phyloP scores from a whole-genome alignment of 345 rosid genomes.

The Nephelium lappaceum region DNA sequence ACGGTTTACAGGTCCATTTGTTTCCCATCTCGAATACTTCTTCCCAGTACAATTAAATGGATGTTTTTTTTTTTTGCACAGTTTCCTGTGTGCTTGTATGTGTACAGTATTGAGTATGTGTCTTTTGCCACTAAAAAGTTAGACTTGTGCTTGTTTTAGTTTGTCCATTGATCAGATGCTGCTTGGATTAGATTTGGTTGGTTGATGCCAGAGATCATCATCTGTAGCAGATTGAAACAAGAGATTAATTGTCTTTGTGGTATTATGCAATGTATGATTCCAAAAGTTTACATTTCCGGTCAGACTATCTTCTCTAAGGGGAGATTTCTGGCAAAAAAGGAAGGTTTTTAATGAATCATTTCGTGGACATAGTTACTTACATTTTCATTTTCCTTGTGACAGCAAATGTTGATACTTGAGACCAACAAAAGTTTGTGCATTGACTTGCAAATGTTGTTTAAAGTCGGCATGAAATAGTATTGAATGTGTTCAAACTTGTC shows the following conservation, averaged over 20 bases:
- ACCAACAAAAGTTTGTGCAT: neutral
- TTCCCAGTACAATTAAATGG: constrained; percentile 1
- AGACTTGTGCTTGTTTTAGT: neutral
- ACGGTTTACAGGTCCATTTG: constrained; percentile 10
- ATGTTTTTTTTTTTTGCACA: neutral
- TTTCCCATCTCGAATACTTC: neutral
- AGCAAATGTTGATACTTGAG: neutral
- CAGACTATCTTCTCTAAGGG: neutral
- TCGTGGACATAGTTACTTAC: too few relatives aligned
- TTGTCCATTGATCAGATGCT: neutral
- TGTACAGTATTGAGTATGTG: neutral
- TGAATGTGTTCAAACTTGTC: neutral
- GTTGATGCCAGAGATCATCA: neutral
- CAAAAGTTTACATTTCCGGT: neutral
- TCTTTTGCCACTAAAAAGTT: neutral
- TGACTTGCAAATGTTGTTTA: neutral
- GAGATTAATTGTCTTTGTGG: neutral
- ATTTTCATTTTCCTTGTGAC: neutral
- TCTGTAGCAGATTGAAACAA: neutral
- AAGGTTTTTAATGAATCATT: neutral
- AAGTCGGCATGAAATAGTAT: neutral
- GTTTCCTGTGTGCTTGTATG: neutral
- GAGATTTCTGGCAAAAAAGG: neutral
- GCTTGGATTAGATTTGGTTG: neutral
- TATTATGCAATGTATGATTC: neutral